A percentile compares a stretch with the other conserved stretches of the same genome.
Conservation (phyloP, 2,329 filamentous ascomycete species). For the Beauveria caledonica region DNA sequence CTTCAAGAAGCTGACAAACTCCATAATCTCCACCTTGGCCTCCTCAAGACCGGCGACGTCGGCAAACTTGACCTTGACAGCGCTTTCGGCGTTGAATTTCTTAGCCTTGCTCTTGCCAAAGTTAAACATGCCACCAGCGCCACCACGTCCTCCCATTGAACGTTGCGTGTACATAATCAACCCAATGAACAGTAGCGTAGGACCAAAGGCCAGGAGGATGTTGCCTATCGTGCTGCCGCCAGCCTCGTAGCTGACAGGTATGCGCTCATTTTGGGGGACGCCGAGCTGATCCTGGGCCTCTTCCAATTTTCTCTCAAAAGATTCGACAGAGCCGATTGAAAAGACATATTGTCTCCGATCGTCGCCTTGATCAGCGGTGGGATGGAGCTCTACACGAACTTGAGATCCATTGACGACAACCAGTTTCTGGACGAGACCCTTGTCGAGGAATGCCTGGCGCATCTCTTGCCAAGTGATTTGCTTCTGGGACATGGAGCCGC, state of each 20-base stretch:
- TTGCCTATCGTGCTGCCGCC: conserved; percentile 70
- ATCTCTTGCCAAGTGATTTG: conserved; percentile 99
- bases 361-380: conserved; percentile 57
- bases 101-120: conserved; percentile 95
- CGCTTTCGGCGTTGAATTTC: conserved; percentile 94
- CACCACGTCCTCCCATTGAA: conserved; percentile 60
- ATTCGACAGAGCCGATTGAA: conserved; percentile 88
- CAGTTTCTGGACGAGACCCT: conserved; percentile 90
- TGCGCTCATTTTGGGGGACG: conserved; percentile 80
- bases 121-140: conserved; percentile 76
- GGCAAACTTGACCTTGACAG: conserved; percentile 92
- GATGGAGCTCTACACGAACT: conserved; percentile 74
- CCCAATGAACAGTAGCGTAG: conserved; percentile 78
- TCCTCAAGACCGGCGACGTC: conserved; percentile 98
- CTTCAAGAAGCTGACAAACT: conserved; percentile 96
- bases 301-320: conserved; percentile 83
- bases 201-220: conserved; percentile 70
- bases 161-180: conserved; percentile 72
- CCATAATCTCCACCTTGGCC: conserved; percentile 97
- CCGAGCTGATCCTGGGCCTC: conserved; percentile 79
- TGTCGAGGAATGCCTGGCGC: conserved; percentile 85
- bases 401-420: conserved; percentile 64
- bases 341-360: conserved; percentile 64
- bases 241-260: conserved; percentile 79
- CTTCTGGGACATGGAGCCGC: conserved; percentile 36